Base-by-base conservation (phyloP, 1,139 yeast genomes). In the Magnusiomyces clavatus region DNA sequence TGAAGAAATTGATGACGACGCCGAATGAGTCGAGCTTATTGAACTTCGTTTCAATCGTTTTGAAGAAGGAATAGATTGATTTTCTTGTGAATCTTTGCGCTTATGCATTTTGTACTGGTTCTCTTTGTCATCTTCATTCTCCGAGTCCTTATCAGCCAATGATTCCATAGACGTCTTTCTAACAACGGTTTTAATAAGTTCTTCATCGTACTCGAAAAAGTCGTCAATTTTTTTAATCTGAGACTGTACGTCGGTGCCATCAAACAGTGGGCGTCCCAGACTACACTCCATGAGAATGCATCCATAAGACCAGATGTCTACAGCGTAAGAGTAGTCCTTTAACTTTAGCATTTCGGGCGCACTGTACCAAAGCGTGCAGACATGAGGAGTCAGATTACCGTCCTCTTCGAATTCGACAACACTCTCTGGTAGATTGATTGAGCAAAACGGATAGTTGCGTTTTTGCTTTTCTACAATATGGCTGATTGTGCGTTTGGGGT, bases 271-370 rank as follows among this genome's bases (percentile, higher is more conserved):
- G 6, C 20, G 17, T 8, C 55, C 55, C 6, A 39, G 37, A 11
- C 41, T 38, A 17, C 47, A 37, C 43, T 52, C 55, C 19, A 45
- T 49, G 20, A 52, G 17, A 1, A 87, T 59, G 10, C 92, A 77
- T 1, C 92, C 95, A 24, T 83, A 64, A 0, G 87, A 73, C 97
- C 97, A 92, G 34, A 87, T 73, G 64, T 92, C 98, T 3, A 89
- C 72, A 43, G 77, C 81, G 44, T 64, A 66, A 1, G 78, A 69
- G 64, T 92, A 92, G 54, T 77, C 74, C 8, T 74, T 63, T 16
- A 78, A 71, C 52, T 87, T 77, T 47, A 92, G 70, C 47, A 87
- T 71, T 63, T 92, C 97, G 0, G 97, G 95, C 0, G 97, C 86
- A 59, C 88, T 83, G 69, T 82, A 92, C 46, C 77, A 76, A 0